Evolutionary conservation across 768 basidiomycete genomes (phyloP).

Genomic region (Albatrellus ellisii): DNA sequence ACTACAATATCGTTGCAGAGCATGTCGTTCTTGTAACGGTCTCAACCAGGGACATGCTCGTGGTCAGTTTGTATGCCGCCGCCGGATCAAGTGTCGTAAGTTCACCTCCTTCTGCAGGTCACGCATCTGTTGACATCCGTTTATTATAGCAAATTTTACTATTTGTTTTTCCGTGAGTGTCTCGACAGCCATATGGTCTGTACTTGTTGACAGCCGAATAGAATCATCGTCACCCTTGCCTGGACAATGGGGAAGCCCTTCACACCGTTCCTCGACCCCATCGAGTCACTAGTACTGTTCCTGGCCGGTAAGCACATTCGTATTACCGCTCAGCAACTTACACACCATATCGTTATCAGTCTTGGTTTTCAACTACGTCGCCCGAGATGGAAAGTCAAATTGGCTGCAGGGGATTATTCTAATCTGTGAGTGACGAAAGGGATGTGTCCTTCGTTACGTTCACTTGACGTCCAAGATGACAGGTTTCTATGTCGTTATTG

Average conservation of each 20-base stretch:
- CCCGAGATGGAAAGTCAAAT: slow-evolving; percentile 72
- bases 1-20: slow-evolving; percentile 28
- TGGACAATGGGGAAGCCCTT: slow-evolving; percentile 78
- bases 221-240: slow-evolving; percentile 59
- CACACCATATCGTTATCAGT: slow-evolving; percentile 25
- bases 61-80: slow-evolving; percentile 77
- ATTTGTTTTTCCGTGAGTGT: slow-evolving; percentile 67
- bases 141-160: slow-evolving; percentile 73
- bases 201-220: slow-evolving; percentile 16
- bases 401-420: slow-evolving; percentile 72
- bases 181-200: background rate
- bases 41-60: slow-evolving; percentile 80
- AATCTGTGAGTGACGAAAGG: slow-evolving; percentile 45
- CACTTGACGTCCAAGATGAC: background rate
- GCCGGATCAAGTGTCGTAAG: slow-evolving; percentile 73
- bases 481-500: slow-evolving; percentile 63
- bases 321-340: background rate
- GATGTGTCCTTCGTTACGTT: slow-evolving; percentile 3
- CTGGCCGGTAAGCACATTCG: slow-evolving; percentile 23
- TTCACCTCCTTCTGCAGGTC: slow-evolving; percentile 8
- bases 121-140: background rate
- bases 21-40: slow-evolving; percentile 88
- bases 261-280: slow-evolving; percentile 78
- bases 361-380: slow-evolving; percentile 73
- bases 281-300: slow-evolving; percentile 61